Evolutionary conservation across 208 protist genomes (phyloP), one percentile per base, ranked within the genome.

Genomic region (Leishmania guyanensis): DNA sequence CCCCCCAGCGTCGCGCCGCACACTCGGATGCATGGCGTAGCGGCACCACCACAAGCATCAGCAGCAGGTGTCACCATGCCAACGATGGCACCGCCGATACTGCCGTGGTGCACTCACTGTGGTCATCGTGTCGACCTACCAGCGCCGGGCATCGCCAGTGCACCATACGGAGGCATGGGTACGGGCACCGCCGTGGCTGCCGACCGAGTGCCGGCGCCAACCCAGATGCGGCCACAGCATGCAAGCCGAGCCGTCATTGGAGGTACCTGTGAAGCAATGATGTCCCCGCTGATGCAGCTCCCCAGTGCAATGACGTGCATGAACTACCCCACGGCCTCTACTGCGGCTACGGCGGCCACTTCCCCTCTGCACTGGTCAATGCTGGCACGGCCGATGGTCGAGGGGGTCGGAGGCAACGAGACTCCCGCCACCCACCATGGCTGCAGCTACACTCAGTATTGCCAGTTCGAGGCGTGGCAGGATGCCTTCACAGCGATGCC

Each of bases 51-150:
- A 64, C 9, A 6, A 29, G 14, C 62, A 68, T n/a, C 62, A 6
- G 14, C 62, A 33, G 48, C 48, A 48, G 17, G 5, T 12, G 5
- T 10, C 69, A 26, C 48, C 48, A 43, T 29, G 16, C 33, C 33
- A 60, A 26, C 66, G 39, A n/a, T 26, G 10, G 51, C 71, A 8
- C 48, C 16, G 72, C 29, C 51, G 51, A 50, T 62, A 3, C 43
- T 39, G 29, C 4, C 72, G 22, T 62, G 51, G 72, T 76, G 72
- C 72, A 48, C 29, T 14, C 72, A 76, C 72, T 76, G 72, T 29
- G 72, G 72, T 62, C 72, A 76, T n/a, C 62, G 72, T 20, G 26
- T 56, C 33, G 50, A 29, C 51, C 29, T n/a, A 3, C 29, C 29
- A 60, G n/a, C 51, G 48, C 50, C 48, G 29, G 14, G 26, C 33